phyloP scores from a whole-genome alignment of 2,329 filamentous ascomycete genomes.

The Xylaria sp. region DNA sequence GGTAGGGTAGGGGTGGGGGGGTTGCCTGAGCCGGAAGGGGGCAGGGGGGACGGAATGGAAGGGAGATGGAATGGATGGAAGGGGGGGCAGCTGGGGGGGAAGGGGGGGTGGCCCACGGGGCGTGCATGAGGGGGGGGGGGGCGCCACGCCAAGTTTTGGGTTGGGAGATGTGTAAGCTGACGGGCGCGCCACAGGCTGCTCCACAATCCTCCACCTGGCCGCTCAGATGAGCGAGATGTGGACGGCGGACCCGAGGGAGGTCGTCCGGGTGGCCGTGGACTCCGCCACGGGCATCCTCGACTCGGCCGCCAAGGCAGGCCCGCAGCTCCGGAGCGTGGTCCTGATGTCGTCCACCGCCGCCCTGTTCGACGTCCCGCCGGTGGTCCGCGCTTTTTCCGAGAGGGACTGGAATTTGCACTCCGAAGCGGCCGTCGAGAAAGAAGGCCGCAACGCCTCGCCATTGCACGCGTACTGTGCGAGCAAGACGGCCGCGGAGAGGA shows the following conservation, averaged over 20 bases:
- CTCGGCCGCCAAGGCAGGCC: constrained; percentile 26
- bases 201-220: constrained; percentile 34
- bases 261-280: constrained; percentile 27
- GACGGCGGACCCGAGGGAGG: constrained; percentile 25
- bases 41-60: background rate
- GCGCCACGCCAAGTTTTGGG: background rate
- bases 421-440: constrained; percentile 17
- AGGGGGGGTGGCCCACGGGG: background rate
- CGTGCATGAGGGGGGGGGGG: no score
- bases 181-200: constrained; percentile 27
- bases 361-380: constrained; percentile 28
- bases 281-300: constrained; percentile 27
- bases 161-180: background rate
- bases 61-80: no score
- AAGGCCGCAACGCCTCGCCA: constrained; percentile 23
- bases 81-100: no score
- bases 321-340: constrained; percentile 29
- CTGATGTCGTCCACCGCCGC: constrained; percentile 33
- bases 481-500: constrained; percentile 33
- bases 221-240: constrained; percentile 29
- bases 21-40: constrained; percentile 1
- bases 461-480: constrained; percentile 33
- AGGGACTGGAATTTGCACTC: constrained; percentile 33
- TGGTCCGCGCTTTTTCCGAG: constrained; percentile 27
- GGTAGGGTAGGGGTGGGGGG: constrained; percentile 14